Conservation (phyloP, 352 stramenopile genomes). For the Globisporangium iwayamae region DNA sequence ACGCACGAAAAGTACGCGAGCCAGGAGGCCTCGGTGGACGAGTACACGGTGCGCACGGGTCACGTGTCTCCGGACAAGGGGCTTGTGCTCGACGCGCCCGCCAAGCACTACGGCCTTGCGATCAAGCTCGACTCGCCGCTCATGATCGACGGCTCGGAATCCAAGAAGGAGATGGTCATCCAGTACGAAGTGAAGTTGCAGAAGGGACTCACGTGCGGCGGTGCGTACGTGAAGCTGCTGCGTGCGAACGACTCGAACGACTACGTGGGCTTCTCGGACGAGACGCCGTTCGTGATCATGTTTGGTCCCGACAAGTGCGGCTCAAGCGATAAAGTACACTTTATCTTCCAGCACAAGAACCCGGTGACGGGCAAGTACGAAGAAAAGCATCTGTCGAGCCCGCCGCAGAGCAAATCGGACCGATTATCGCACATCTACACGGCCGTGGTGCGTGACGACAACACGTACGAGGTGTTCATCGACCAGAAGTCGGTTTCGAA, state of each 20-base stretch:
- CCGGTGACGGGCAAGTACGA: constrained; percentile 88
- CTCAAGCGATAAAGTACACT: constrained; percentile 91
- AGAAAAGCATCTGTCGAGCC: constrained; percentile 91
- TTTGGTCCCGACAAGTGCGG: constrained; percentile 95
- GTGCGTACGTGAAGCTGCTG: constrained; percentile 94
- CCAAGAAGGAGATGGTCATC: constrained; percentile 85
- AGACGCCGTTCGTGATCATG: constrained; percentile 93
- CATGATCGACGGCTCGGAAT: constrained; percentile 56
- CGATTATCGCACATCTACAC: constrained; percentile 91
- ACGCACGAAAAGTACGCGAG: constrained; percentile 74
- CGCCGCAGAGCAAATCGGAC: constrained; percentile 78
- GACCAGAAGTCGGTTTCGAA: constrained; percentile 82
- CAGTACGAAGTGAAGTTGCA: constrained; percentile 95
- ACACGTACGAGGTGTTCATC: constrained; percentile 91
- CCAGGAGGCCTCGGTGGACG: constrained; percentile 63
- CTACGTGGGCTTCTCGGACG: constrained; percentile 71
- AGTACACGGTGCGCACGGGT: constrained; percentile 55
- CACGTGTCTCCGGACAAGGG: constrained; percentile 59
- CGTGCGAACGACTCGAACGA: constrained; percentile 45
- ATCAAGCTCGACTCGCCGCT: constrained; percentile 69
- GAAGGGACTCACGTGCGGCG: constrained; percentile 88
- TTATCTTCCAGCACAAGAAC: constrained; percentile 95
- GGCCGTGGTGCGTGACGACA: constrained; percentile 86
- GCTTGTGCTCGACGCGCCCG: constrained; percentile 65
- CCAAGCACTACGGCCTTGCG: constrained; percentile 79